Base-by-base conservation (phyloP, 441 rosid genomes). In the Jatropha podagrica region DNA sequence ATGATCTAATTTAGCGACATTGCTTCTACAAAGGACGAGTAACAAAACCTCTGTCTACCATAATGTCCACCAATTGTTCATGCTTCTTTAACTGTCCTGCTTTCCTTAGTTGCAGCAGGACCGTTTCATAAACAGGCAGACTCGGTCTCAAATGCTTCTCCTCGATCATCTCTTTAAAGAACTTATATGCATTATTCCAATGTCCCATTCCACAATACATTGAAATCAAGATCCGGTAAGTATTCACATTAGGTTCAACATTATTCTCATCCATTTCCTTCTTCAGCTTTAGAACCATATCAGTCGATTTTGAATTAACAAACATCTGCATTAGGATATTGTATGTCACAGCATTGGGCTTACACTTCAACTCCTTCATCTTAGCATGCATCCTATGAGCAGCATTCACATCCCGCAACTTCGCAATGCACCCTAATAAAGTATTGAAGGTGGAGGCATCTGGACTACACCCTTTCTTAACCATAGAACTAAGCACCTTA, bases 131-230 rank as follows among this genome's bases (percentile, higher is more conserved):
- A n/a, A 89, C 85, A 3, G 82, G 79, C 80, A 86, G 27, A 66
- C 89, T 88, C 12, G 98, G 98, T 76, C 82, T 87, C 82, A 93
- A 82, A 81, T 91, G 72, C 80, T 93, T 95, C 73, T 88, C 97
- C 78, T 89, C 94, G 17, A 92, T 82, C 98, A 95, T 95, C 83
- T 93, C 98, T 55, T 74, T 83, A 20, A 93, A 87, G 60, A 81
- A 78, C 84, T 88, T 93, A 81, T 91, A 90, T 4, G 97, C 97
- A 85, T 93, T 89, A 66, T 88, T 95, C 99, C 99, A 95, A 71
- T 93, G 97, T 52, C 97, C 97, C 95, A 88, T 95, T 69, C 87
- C 90, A 78, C 95, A 95, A 71, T 86, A 95, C 97, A 95, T 88
- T 0, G 87, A 83, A 73, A 95, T 88, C 84, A 93, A 84, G 79